These are phyloP conservation scores for Vigna hirtella DNA, from an alignment of 306 rosid species.

Conservation along the genomic window DNA sequence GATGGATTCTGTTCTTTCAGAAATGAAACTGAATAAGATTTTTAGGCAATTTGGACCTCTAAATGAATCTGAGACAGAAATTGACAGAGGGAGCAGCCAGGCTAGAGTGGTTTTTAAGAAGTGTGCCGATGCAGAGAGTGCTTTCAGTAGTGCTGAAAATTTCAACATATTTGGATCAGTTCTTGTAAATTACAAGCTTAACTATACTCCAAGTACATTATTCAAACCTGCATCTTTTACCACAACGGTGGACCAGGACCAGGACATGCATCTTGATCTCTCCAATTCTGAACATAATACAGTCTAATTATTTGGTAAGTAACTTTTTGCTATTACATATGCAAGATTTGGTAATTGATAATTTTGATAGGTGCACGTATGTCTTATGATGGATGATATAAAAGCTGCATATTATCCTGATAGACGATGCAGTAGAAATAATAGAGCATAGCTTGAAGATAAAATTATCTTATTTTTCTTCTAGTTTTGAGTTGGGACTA, in stretches of 20 bases:
- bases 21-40: constrained; percentile 71
- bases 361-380: constrained; percentile 12
- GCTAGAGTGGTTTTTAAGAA: constrained; percentile 91
- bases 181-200: constrained; percentile 81
- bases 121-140: constrained; percentile 79
- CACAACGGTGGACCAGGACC: constrained; percentile 72
- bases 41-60: constrained; percentile 91
- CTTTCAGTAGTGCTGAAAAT: constrained; percentile 81
- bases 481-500: constrained; percentile 33
- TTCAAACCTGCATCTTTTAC: constrained; percentile 66
- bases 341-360: constrained; percentile 30
- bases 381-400: constrained; percentile 2
- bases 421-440: constrained; percentile 12
- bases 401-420: not conserved
- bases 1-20: constrained; percentile 81
- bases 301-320: constrained; percentile 59
- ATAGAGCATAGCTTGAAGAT: constrained; percentile 3
- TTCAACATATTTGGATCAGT: constrained; percentile 81
- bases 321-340: constrained; percentile 26
- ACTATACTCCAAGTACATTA: constrained; percentile 68
- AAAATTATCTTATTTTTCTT: not conserved
- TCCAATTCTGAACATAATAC: constrained; percentile 62
- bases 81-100: constrained; percentile 75
- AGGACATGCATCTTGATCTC: constrained; percentile 79
- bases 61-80: constrained; percentile 87